Evolutionary conservation across 2,329 filamentous ascomycete genomes (phyloP).

Genomic region (Monosporascus ibericus): DNA sequence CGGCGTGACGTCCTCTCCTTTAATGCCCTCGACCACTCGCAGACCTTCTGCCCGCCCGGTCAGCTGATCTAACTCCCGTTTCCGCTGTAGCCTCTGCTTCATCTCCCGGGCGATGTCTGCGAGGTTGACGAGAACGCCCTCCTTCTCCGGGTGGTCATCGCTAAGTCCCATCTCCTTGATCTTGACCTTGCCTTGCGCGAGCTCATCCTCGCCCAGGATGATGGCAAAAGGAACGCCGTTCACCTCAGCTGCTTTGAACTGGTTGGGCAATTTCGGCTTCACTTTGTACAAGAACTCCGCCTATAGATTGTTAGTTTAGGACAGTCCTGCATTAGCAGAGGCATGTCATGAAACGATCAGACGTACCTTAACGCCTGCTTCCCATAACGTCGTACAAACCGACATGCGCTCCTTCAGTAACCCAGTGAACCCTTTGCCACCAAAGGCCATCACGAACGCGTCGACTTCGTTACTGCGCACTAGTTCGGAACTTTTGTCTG

Average conservation of each 20-base stretch:
- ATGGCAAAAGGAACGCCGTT: constrained; percentile 78
- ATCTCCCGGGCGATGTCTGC: constrained; percentile 59
- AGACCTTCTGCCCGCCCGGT: constrained; percentile 38
- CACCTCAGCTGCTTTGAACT: constrained; percentile 85
- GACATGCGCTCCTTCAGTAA: constrained; percentile 79
- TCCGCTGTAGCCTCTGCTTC: constrained; percentile 31
- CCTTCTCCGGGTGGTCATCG: constrained; percentile 84
- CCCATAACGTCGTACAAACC: constrained; percentile 72
- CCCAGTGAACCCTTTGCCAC: constrained; percentile 76
- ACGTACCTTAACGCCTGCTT: constrained; percentile 73
- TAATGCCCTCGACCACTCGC: constrained; percentile 41
- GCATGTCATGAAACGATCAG: background rate
- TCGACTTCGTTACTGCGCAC: constrained; percentile 72
- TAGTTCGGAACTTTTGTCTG: constrained; percentile 29
- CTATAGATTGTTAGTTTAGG: constrained; percentile 25
- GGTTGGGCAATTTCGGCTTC: constrained; percentile 80
- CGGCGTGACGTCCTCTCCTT: constrained; percentile 30
- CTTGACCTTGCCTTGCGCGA: constrained; percentile 75
- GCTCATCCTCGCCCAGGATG: constrained; percentile 86
- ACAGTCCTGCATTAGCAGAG: constrained; percentile 14
- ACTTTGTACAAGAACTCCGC: constrained; percentile 86
- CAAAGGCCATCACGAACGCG: constrained; percentile 92
- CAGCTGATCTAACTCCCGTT: constrained; percentile 37
- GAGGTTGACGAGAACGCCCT: constrained; percentile 69
- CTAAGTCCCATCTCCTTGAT: constrained; percentile 72